phyloP scores from a whole-genome alignment of 805 yeast genomes.

The Saturnispora kantuleensis region DNA sequence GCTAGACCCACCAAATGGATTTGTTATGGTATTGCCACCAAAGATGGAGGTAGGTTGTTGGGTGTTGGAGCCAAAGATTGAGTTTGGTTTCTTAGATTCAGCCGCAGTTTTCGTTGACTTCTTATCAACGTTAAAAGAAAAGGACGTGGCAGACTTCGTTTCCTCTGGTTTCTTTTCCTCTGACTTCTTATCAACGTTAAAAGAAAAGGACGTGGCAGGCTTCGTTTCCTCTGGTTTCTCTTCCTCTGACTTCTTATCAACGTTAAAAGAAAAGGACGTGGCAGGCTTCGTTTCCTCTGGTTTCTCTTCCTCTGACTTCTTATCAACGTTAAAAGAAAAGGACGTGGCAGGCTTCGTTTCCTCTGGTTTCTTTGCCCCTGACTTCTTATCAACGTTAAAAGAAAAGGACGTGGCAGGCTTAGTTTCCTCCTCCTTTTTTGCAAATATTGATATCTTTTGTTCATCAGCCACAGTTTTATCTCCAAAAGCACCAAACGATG shows the following conservation, averaged over 20 bases:
- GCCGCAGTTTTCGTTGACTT: background rate
- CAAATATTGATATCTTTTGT: too few relatives aligned
- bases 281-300: background rate
- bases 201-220: too few relatives aligned
- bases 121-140: background rate
- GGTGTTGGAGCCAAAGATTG: too few relatives aligned
- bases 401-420: too few relatives aligned
- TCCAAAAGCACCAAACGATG: background rate
- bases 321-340: too few relatives aligned
- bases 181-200: background rate
- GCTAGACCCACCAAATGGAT: slow-evolving; percentile 4
- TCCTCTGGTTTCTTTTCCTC: background rate
- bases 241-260: background rate
- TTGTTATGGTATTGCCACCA: slow-evolving; percentile 1
- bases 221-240: too few relatives aligned
- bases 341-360: too few relatives aligned
- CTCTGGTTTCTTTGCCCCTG: background rate
- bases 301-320: background rate
- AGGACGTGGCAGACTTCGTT: background rate
- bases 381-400: background rate
- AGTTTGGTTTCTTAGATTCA: too few relatives aligned
- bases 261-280: background rate
- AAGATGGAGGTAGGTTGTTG: background rate
- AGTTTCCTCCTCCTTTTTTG: too few relatives aligned
- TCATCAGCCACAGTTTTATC: too few relatives aligned